Evolutionary conservation across 495 filamentous ascomycete genomes (phyloP).

Genomic region (Lophium mytilinum): DNA sequence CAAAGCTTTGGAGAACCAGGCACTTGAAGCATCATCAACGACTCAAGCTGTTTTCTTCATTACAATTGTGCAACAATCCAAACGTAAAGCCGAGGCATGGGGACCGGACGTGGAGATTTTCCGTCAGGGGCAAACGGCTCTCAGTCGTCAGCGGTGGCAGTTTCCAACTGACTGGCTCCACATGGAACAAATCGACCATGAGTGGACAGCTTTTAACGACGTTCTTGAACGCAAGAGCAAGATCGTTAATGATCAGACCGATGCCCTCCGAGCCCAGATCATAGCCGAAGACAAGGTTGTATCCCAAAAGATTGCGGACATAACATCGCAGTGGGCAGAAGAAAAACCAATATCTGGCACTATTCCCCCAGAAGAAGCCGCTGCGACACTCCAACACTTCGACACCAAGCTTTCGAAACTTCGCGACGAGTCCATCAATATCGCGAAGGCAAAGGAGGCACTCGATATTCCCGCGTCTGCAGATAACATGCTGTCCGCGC

Average conservation of each 20-base stretch:
- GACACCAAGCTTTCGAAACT: constrained; percentile 73
- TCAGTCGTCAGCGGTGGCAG: constrained; percentile 83
- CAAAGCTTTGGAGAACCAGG: constrained; percentile 79
- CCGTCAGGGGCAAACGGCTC: constrained; percentile 84
- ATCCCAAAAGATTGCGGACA: constrained; percentile 73
- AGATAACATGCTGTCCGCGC: constrained; percentile 66
- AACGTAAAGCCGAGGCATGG: constrained; percentile 86
- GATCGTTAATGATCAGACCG: constrained; percentile 90
- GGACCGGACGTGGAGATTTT: constrained; percentile 93
- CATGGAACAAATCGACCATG: constrained; percentile 85
- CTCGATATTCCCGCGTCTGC: constrained; percentile 74
- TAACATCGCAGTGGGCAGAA: constrained; percentile 78
- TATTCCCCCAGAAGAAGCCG: constrained; percentile 80
- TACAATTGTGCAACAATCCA: constrained; percentile 91
- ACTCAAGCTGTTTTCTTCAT: constrained; percentile 97
- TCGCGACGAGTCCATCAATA: constrained; percentile 82
- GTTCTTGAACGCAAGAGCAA: constrained; percentile 81
- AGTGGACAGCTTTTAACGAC: constrained; percentile 88
- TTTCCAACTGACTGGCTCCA: constrained; percentile 89
- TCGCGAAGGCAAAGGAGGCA: constrained; percentile 91
- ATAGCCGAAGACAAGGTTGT: constrained; percentile 87
- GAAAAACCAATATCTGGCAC: constrained; percentile 95
- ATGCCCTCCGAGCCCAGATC: constrained; percentile 93
- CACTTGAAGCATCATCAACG: constrained; percentile 84
- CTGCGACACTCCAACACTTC: constrained; percentile 67